Conservation (phyloP, 1,284 basidiomycete species). For the Xerocomus amazonicus region DNA sequence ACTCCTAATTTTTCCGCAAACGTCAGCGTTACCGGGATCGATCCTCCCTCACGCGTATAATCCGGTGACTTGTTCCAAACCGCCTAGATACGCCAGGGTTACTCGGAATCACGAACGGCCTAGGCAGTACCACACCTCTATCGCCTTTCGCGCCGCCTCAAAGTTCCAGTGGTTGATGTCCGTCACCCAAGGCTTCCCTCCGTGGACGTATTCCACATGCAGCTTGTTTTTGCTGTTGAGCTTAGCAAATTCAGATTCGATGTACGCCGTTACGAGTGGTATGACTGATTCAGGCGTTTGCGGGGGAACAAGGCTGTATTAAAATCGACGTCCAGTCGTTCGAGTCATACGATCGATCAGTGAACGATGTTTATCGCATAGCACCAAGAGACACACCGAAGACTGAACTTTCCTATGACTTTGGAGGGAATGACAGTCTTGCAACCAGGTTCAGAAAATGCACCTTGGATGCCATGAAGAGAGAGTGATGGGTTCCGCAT, state of each 20-base stretch:
- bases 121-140: slow-evolving; percentile 45
- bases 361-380: slow-evolving; percentile 1
- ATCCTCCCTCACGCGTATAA: slow-evolving; percentile 91
- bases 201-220: slow-evolving; percentile 67
- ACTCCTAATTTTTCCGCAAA: slow-evolving; percentile 87
- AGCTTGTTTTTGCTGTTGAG: slow-evolving; percentile 81
- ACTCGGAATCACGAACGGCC: background rate
- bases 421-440: slow-evolving; percentile 96
- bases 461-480: slow-evolving; percentile 96
- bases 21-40: slow-evolving; percentile 94
- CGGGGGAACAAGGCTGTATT: slow-evolving; percentile 76
- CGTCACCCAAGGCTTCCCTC: slow-evolving; percentile 89
- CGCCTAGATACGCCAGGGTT: slow-evolving; percentile 38
- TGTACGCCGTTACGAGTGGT: slow-evolving; percentile 68
- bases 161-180: slow-evolving; percentile 92
- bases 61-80: slow-evolving; percentile 85
- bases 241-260: slow-evolving; percentile 80
- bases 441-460: slow-evolving; percentile 83
- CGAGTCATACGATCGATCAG: no score
- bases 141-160: slow-evolving; percentile 85
- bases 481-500: slow-evolving; percentile 89
- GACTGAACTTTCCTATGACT: slow-evolving; percentile 91
- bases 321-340: background rate
- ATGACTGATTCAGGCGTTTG: slow-evolving; percentile 78
- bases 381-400: slow-evolving; percentile 57